These are phyloP conservation scores for Corylus americana DNA, from an alignment of 306 rosid genomes.

Conservation along the genomic window DNA sequence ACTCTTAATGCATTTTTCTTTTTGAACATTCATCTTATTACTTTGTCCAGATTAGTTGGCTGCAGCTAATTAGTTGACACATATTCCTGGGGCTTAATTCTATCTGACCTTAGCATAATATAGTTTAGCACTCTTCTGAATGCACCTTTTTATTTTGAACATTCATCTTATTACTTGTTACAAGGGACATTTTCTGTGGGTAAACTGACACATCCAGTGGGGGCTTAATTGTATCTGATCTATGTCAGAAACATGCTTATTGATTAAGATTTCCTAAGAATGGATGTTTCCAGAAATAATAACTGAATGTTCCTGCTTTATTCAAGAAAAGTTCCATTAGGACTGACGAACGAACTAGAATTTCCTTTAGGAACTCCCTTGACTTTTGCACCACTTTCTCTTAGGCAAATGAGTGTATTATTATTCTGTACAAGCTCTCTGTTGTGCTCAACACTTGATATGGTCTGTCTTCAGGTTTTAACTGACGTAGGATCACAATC, in stretches of 20 bases:
- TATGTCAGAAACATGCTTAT: conserved; percentile 10
- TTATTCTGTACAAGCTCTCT: conserved; percentile 7
- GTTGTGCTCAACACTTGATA: conserved; percentile 22
- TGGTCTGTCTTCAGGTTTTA: conserved; percentile 52
- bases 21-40: not conserved
- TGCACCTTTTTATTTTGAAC: not conserved
- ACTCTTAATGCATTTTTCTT: not conserved
- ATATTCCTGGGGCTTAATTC: conserved; percentile 1
- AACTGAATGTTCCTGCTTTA: not conserved
- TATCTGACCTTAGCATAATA: not conserved
- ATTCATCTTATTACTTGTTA: not conserved
- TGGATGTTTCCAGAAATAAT: not conserved
- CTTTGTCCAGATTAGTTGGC: not conserved
- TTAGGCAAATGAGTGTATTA: conserved; percentile 5
- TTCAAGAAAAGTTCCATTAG: not conserved
- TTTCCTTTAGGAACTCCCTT: not conserved
- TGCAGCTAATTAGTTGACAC: conserved; percentile 1
- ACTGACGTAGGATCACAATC: conserved; percentile 44
- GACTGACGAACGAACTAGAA: not conserved
- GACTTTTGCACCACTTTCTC: not conserved
- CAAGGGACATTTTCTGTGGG: not conserved
- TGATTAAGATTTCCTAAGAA: not conserved
- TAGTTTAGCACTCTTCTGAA: not conserved
- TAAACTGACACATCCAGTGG: conserved; percentile 5
- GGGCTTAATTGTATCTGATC: conserved; percentile 16